Evolutionary conservation across 768 basidiomycete genomes (phyloP), one percentile per base, ranked within the genome.

Genomic region (Amyloporia xantha): DNA sequence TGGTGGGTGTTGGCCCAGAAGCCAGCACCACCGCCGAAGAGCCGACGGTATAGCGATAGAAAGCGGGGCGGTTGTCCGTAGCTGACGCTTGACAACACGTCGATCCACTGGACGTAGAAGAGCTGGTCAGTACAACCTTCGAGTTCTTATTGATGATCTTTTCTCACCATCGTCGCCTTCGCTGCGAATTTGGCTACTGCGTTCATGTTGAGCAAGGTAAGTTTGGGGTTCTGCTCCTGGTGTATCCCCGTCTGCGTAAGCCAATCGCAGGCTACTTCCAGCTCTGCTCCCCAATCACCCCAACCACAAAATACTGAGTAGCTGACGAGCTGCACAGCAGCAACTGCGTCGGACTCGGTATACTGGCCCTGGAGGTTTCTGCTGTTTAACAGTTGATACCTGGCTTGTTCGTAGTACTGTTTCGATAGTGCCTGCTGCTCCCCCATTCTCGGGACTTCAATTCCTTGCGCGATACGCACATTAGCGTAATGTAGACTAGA

Each of bases 221-320:
- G 55, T 58, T 77, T 77, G 1, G 85, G 82, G 60, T 87, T 81
- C 53, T 84, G 82, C 57, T 80, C 76, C 27, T 67, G 67, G 33
- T 75, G 72, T 35, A 91, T 70, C 25, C 82, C 79, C 3, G 78
- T 83, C 60, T 83, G 78, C 40, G 68, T 70, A 40, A 91, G 69
- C 90, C 90, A 91, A 51, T 90, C 86, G 56, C 77, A 77, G 40
- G 87, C 81, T 19, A 89, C 73, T 33, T 75, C 71, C 58, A 91
- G 79, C 54, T 84, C 78, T 5, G 71, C 68, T 51, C 76, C 76
- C 90, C 90, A 92, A 56, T 83, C 78, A 15, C 73, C 76, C 44
- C 70, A 66, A 46, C 84, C 84, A 2, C 79, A 81, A 61, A 90
- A 68, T 51, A 86, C 71, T 38, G 83, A 84, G 64, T 82, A 88